Conservation (phyloP, 2,329 filamentous ascomycete genomes). For the Polychaeton citri region DNA sequence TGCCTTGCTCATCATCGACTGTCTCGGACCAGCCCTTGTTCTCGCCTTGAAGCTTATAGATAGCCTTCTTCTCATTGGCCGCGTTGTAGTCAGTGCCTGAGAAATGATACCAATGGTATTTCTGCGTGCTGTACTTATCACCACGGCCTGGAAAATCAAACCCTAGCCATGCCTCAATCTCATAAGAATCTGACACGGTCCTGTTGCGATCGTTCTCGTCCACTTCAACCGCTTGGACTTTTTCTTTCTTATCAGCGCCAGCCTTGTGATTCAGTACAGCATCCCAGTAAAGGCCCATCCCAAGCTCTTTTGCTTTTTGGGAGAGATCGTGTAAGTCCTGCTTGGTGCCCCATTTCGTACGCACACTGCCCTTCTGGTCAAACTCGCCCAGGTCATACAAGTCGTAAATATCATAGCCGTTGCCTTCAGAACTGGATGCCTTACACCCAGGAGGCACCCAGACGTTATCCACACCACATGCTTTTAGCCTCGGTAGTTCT, state of each 20-base stretch:
- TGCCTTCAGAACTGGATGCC: conserved; percentile 48
- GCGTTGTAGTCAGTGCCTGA: conserved; percentile 55
- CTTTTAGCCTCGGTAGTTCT: conserved; percentile 41
- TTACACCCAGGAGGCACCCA: conserved; percentile 62
- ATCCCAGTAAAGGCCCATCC: conserved; percentile 51
- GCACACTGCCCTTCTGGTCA: conserved; percentile 47
- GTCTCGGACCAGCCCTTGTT: conserved; percentile 50
- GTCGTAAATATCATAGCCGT: conserved; percentile 50
- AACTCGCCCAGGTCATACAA: conserved; percentile 47
- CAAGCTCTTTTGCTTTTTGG: conserved; percentile 36
- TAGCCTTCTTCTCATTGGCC: conserved; percentile 40
- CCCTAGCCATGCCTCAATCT: conserved; percentile 54
- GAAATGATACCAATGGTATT: conserved; percentile 57
- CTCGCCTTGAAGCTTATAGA: conserved; percentile 50
- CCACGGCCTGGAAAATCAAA: conserved; percentile 52
- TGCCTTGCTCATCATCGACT: conserved; percentile 52
- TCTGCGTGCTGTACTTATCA: conserved; percentile 45
- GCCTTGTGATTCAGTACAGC: conserved; percentile 60
- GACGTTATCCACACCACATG: conserved; percentile 46
- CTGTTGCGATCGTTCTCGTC: conserved; percentile 25
- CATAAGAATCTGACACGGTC: conserved; percentile 6
- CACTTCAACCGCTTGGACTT: conserved; percentile 48
- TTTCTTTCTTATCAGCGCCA: conserved; percentile 50
- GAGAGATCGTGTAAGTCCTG: conserved; percentile 44
- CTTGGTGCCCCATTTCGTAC: conserved; percentile 57